Conservation (phyloP, 257 asterid genomes). For the Solanum appendiculatum region DNA sequence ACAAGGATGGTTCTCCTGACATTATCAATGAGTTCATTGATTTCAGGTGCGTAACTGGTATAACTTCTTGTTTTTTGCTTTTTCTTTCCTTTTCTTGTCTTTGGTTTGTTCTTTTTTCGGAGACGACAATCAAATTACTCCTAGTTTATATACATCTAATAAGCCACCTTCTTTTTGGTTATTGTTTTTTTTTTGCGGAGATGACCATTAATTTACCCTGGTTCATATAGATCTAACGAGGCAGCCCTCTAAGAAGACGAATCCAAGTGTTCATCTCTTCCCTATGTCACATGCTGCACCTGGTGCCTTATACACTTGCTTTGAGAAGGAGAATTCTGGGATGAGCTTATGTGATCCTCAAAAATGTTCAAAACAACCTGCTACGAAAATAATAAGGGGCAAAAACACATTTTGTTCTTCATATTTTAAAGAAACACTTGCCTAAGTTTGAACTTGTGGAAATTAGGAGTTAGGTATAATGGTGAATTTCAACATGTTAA, state of each 20-base stretch:
- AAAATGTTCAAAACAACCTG: not conserved
- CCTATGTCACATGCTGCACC: not conserved
- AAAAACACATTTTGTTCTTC: not conserved
- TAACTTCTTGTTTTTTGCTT: not conserved
- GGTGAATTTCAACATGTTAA: not conserved
- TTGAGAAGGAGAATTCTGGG: not conserved
- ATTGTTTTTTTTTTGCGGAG: not conserved
- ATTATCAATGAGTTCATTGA: slow-evolving; percentile 57
- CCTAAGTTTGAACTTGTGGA: not conserved
- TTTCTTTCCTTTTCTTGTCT: not conserved
- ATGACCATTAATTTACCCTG: not conserved
- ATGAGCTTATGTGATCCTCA: not conserved
- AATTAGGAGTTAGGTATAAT: not conserved
- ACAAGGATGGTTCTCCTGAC: slow-evolving; percentile 82
- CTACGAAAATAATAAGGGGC: not conserved
- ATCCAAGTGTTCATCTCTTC: not conserved
- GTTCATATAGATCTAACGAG: not conserved
- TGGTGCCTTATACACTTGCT: not conserved
- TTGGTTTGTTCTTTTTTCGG: not conserved
- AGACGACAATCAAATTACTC: not conserved
- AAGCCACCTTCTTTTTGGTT: not conserved
- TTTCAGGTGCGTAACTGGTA: slow-evolving; percentile 40
- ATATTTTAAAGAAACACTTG: not conserved
- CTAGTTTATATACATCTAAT: not conserved
- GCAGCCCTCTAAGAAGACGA: not conserved